Evolutionary conservation across 306 rosid species (phyloP), one percentile per base, ranked within the genome.

Genomic region (Vigna angularis): DNA sequence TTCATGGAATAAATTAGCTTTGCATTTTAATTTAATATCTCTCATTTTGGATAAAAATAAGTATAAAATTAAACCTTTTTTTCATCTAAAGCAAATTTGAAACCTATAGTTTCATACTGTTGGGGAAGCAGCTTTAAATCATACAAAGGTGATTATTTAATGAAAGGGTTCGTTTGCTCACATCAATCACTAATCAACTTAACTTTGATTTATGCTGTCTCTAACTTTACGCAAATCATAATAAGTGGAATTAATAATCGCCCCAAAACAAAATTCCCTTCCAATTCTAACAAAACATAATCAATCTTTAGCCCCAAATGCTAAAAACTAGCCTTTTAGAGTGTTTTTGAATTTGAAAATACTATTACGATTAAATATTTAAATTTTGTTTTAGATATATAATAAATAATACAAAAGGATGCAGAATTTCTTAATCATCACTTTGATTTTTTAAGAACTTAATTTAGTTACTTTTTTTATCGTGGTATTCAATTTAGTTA

Each of bases 191-290:
- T 26, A 48, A 63, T 57, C 66, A 73, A 57, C 24, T 24, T 22
- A 73, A 9, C 77, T 28, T 73, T 57, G 42, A 30, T 74, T 75
- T 65, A 51, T 76, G 42, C 65, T 76, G 52, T 51, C 80, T 76
- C 72, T 65, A 61, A 47, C 70, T 65, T 65, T 65, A 63, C 24
- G 16, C 20, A 34, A 38, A 65, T 40, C 1, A 38, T 65, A 65
- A 18, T 34, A 32, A 64, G 70, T 45, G 47, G n/a, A 61, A 45
- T 45, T 52, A 48, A 36, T 2, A 38, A 13, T 32, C 4, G 38
- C 1, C 38, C 38, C 38, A 34, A 34, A 4, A 34, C 38, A 34
- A 34, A 34, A 5, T 4, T 34, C 38, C 16, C 59, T 15, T 75
- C 62, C n/a, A 32, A 6, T 30, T 28, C 40, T 56, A 6, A 36